Conservation (phyloP, 73 alveolate genomes). For the Paramecium caudatum region DNA sequence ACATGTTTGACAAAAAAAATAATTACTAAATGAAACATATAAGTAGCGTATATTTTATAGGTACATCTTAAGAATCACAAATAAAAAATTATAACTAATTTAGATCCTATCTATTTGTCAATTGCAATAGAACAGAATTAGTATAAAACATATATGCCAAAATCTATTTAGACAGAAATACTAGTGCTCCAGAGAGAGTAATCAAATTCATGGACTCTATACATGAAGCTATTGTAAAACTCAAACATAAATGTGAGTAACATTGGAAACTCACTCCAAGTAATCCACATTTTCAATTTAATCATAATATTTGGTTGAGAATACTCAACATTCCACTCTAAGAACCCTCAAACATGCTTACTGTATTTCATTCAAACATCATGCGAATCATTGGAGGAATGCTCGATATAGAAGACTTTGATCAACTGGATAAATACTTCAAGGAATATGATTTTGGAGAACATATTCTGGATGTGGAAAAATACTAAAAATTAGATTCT, state of each 20-base stretch:
- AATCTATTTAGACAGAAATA: not conserved
- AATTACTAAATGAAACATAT: not conserved
- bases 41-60: not conserved
- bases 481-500: not conserved
- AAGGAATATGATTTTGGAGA: not conserved
- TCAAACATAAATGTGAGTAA: not conserved
- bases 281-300: not conserved
- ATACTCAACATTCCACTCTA: not conserved
- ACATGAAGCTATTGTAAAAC: not conserved
- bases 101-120: not conserved
- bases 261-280: not conserved
- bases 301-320: not conserved
- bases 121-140: not conserved
- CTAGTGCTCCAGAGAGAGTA: not conserved
- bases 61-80: not conserved
- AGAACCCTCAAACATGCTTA: not conserved
- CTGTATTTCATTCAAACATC: not conserved
- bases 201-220: not conserved
- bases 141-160: not conserved
- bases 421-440: not conserved
- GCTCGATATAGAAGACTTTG: not conserved
- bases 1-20: conserved; percentile 11
- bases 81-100: not conserved
- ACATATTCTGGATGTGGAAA: not conserved
- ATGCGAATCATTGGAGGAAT: conserved; percentile 21